phyloP scores from a whole-genome alignment of 1,284 basidiomycete species.

The Microbotryum saponariae region DNA sequence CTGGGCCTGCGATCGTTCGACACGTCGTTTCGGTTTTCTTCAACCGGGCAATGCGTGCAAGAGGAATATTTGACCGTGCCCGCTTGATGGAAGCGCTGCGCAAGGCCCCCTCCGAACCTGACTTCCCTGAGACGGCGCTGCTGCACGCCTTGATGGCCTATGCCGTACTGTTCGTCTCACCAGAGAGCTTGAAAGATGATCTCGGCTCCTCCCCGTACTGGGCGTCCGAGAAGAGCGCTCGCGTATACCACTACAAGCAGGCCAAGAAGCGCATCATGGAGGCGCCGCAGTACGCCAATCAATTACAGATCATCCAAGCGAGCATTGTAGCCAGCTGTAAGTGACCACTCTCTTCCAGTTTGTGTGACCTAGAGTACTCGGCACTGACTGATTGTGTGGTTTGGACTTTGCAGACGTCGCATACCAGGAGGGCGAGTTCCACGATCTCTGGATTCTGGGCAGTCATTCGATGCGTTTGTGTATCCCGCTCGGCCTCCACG shows the following conservation, averaged over 20 bases:
- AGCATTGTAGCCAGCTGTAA: slow-evolving; percentile 13
- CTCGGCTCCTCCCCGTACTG: slow-evolving; percentile 15
- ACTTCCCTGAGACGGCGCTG: slow-evolving; percentile 26
- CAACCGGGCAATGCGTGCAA: slow-evolving; percentile 7
- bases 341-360: too few relatives aligned
- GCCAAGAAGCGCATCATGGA: slow-evolving; percentile 7
- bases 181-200: slow-evolving; percentile 6
- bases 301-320: slow-evolving; percentile 22
- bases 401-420: slow-evolving; percentile 7
- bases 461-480: slow-evolving; percentile 20
- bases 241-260: slow-evolving; percentile 24
- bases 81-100: slow-evolving; percentile 13
- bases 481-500: slow-evolving; percentile 27
- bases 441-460: slow-evolving; percentile 26
- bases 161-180: slow-evolving; percentile 12
- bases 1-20: slow-evolving; percentile 9
- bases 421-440: slow-evolving; percentile 14
- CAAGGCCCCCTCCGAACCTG: slow-evolving; percentile 7
- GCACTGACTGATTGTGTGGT: too few relatives aligned
- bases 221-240: slow-evolving; percentile 13
- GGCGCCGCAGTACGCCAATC: background rate
- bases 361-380: too few relatives aligned
- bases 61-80: slow-evolving; percentile 17
- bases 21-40: slow-evolving; percentile 29
- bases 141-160: slow-evolving; percentile 30